Evolutionary conservation across 2,329 filamentous ascomycete genomes (phyloP).

Genomic region (Penicillium sp.): DNA sequence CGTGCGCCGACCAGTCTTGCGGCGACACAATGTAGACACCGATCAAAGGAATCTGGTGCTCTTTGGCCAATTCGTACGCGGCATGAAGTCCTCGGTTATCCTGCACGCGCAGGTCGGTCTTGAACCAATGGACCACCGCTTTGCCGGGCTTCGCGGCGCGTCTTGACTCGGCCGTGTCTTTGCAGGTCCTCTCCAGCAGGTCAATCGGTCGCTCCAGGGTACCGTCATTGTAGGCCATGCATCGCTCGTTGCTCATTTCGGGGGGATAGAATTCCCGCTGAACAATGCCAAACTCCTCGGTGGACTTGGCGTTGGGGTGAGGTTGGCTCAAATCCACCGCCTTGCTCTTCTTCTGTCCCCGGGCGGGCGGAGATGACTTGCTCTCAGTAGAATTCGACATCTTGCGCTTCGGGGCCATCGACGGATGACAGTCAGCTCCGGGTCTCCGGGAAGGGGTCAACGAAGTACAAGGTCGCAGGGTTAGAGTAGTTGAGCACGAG

Average conservation of each 20-base stretch:
- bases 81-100: conserved; percentile 69
- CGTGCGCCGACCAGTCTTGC: conserved; percentile 76
- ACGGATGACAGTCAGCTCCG: neutral
- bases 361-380: conserved; percentile 2
- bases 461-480: too few species aligned
- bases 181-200: conserved; percentile 54
- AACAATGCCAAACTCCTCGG: conserved; percentile 55
- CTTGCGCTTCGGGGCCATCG: conserved; percentile 27
- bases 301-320: conserved; percentile 34
- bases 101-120: conserved; percentile 64
- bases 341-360: conserved; percentile 16
- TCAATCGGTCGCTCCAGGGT: conserved; percentile 68
- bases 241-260: conserved; percentile 78
- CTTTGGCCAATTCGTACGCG: conserved; percentile 61
- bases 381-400: conserved; percentile 9
- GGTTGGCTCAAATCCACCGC: conserved; percentile 15
- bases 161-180: conserved; percentile 53
- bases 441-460: too few species aligned
- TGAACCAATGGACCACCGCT: conserved; percentile 85
- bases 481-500: neutral
- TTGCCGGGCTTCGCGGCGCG: conserved; percentile 49
- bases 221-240: conserved; percentile 64
- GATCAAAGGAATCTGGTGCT: conserved; percentile 65
- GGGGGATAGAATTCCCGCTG: conserved; percentile 72
- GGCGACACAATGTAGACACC: conserved; percentile 74